These are phyloP conservation scores for Parachaetomium inaequale DNA, from an alignment of 495 filamentous ascomycete genomes.

Conservation along the genomic window DNA sequence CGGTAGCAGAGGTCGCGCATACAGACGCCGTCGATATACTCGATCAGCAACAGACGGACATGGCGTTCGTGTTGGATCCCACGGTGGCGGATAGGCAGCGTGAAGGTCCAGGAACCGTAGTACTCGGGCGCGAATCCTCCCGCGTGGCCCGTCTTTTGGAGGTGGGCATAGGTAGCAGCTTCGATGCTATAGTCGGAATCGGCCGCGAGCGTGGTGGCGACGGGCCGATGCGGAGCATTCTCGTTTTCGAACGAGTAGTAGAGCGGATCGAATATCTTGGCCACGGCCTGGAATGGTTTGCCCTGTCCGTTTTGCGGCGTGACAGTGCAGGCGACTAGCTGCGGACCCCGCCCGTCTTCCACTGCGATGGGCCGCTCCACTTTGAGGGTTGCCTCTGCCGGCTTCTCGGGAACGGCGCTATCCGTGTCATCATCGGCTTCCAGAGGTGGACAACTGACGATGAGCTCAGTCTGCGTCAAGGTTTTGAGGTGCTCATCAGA, in stretches of 20 bases:
- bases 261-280: slow-evolving; percentile 24
- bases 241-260: slow-evolving; percentile 17
- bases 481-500: not conserved
- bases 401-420: not conserved
- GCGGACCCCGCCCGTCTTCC: not conserved
- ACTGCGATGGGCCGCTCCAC: not conserved
- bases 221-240: not conserved
- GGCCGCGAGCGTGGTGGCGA: not conserved
- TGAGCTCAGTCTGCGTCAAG: not conserved
- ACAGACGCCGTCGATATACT: slow-evolving; percentile 15
- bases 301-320: not conserved
- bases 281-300: slow-evolving; percentile 10
- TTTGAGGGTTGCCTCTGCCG: not conserved
- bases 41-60: slow-evolving; percentile 20
- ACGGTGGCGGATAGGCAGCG: not conserved
- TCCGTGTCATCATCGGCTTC: not conserved
- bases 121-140: slow-evolving; percentile 16
- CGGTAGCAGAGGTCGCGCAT: slow-evolving; percentile 8
- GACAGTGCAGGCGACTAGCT: slow-evolving; percentile 7
- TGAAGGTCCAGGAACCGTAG: slow-evolving; percentile 19
- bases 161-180: slow-evolving; percentile 14
- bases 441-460: slow-evolving; percentile 2
- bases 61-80: slow-evolving; percentile 3
- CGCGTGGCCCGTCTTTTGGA: not conserved
- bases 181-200: slow-evolving; percentile 21